Base-by-base conservation (phyloP, 768 basidiomycete species). In the Leccinum rimulosum region DNA sequence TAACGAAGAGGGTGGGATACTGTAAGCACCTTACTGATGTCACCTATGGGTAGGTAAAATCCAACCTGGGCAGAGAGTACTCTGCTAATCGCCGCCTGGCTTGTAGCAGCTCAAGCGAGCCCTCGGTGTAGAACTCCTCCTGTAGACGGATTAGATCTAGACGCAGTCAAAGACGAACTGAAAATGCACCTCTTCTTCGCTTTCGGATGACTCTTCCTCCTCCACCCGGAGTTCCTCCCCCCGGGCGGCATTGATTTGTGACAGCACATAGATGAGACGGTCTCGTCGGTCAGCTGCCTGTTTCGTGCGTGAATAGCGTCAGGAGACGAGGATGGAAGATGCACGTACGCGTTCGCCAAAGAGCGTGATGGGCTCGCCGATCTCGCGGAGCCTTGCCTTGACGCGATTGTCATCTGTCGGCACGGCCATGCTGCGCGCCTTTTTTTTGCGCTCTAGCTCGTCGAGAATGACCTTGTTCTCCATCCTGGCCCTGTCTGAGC, bases 361-460 rank as follows among this genome's bases (percentile, higher is more conserved):
- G 28, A 98, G 81, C 6, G 95, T 98, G 68, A 98, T 95, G 40
- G 97, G 97, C 73, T 99, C 93, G 40, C 93, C 95, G 66, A 97
- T 87, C 76, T 96, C 93, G 57, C 97, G 81, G 59, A 99, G 80
- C 58, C 92, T 82, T 40, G 88, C 86, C 70, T 89, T 90, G 68
- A 99, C 97, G 64, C 90, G 88, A 68, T 85, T 89, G 74, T 98
- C 97, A 74, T 98, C 96, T 7, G 97, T 99, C 8, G 97, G 97
- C 10, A 98, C 94, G 7, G 95, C 97, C 76, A 98, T 84, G 60
- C 81, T 88, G 63, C 97, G 83, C 12, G 95, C 90, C 68, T 93
- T 89, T 80, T 97, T 97, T 82, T 96, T 97, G 64, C 95, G 84
- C 71, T 99, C 97, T n/a, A 99, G 85, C 74, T 97, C 95, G 70